Base-by-base conservation (phyloP, 352 stramenopile species). In the Blastocystis hominis region DNA sequence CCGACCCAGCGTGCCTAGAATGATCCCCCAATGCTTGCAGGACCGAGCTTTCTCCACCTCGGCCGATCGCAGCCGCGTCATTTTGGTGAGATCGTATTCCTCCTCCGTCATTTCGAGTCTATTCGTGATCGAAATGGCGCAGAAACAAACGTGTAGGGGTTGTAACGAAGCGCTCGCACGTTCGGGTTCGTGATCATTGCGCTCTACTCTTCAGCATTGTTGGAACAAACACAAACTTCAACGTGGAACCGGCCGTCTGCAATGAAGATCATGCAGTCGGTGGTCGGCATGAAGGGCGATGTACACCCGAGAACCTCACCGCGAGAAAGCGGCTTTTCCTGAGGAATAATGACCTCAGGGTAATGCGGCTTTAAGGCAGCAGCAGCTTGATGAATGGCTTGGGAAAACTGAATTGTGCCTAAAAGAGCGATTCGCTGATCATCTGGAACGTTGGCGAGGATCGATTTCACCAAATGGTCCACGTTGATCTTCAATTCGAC, bases 251-350 rank as follows among this genome's bases (percentile, higher is more conserved):
- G 93, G 4, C 97, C 97, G 89, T 99, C 97, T 5, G 97, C 96
- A 56, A 99, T 93, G 91, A 99, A 99, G 20, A 99, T 93, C 56
- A 98, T 92, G 24, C 95, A 92, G 20, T 97, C 93, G n/a, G 95
- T 93, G 34, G 63, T 81, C 34, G 95, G 90, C 42, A 98, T 93
- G 15, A 93, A 91, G 5, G 97, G 97, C 17, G 96, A 97, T 13
- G 97, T 99, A 90, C 97, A 99, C 42, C 97, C 97, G 44, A 99
- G 91, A 13, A 99, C 96, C 91, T 99, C 97, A 24, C 97, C 96
- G 9, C 75, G 56, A 30, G 75, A 86, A 17, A 86, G 50, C 2
- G 75, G 75, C 38, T 86, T 86, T 36, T 75, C 17, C 89, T 99
- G 96, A n/a, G 96, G 94, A 54, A 97, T 93, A 6, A 91, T 78